A percentile compares a stretch with the other conserved stretches of the same genome.
phyloP scores from a whole-genome alignment of 768 basidiomycete species.

The Gelatoporia subvermispora region DNA sequence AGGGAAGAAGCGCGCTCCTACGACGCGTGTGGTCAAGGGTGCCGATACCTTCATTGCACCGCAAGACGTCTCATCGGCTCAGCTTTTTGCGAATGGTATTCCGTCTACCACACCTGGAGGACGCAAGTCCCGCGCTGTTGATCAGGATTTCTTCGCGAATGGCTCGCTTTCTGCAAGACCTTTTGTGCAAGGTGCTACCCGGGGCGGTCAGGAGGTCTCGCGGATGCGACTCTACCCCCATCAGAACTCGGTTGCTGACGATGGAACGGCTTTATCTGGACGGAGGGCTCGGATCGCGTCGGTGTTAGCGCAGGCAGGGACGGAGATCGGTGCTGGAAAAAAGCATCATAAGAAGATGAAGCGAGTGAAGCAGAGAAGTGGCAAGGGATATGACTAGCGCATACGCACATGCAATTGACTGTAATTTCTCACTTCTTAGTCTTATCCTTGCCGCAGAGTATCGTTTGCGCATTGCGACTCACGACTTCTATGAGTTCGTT shows the following conservation, averaged over 20 bases:
- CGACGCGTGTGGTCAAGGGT: conserved; percentile 77
- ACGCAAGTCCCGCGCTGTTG: conserved; percentile 65
- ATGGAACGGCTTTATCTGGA: conserved; percentile 60
- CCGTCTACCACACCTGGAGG: conserved; percentile 30
- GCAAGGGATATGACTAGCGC: conserved; percentile 79
- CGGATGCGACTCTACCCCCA: conserved; percentile 74
- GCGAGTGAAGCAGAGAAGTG: conserved; percentile 84
- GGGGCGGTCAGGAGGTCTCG: conserved; percentile 55
- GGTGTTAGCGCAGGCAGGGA: conserved; percentile 34
- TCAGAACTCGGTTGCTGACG: conserved; percentile 73
- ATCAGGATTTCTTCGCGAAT: conserved; percentile 77
- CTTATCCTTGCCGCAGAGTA: too few species aligned
- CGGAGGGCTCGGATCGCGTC: conserved; percentile 38
- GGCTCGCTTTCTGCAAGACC: conserved; percentile 53
- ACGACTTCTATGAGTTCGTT: too few species aligned
- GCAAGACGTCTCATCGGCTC: conserved; percentile 19
- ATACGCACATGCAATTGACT: too few species aligned
- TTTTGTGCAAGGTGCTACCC: conserved; percentile 56
- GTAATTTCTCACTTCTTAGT: too few species aligned
- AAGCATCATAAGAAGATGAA: conserved; percentile 84
- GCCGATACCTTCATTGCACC: conserved; percentile 77
- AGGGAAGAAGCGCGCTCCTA: conserved; percentile 86
- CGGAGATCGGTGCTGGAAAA: conserved; percentile 46
- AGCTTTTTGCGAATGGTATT: conserved; percentile 13
- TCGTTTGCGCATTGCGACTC: too few species aligned